Base-by-base conservation (phyloP, 2,329 filamentous ascomycete species). In the Penicillium janthinellum region DNA sequence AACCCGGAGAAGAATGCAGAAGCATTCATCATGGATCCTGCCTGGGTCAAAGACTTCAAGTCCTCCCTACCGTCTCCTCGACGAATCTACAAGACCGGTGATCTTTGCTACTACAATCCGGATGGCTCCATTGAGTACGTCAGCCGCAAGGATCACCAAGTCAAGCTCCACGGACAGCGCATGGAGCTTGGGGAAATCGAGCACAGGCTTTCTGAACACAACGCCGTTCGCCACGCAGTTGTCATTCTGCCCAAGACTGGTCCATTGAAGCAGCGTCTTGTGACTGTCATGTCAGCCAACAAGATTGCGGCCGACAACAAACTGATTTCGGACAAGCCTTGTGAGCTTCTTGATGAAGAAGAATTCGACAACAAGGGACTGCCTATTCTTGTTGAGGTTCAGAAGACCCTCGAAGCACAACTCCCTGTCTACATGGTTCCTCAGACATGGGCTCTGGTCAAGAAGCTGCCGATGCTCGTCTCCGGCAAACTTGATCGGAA, bases 161-260 rank as follows among this genome's bases (percentile, higher is more conserved):
- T 89, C 60, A 90, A 91, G 70, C 73, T 90, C 12, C 78, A 82
- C 8, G 90, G 90, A 14, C 87, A 85, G 65, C 79, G 88, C 51
- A 84, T 89, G 64, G 90, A 87, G 74, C 80, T 87, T 48, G 81
- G 77, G 48, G 82, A 81, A 67, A 82, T 81, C 22, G 74, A 77
- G 48, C 71, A 73, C 60, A 72, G 75, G n/a, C 64, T 77, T 10
- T 63, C 69, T 35, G 70, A 70, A n/a, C 66, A 73, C 53, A 12
- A 58, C n/a, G 67, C 62, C 5, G 63, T 81, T 12, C 74, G 71
- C 37, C 74, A 80, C 59, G 75, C 73, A 3, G 72, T 81, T 50
- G 79, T 82, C 3, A 70, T 78, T 15, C 66, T 82, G 59, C 77
- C 78, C 3, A 78, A 79, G 60, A 67, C 63, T n/a, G 78, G 79